Base-by-base conservation (phyloP, 768 basidiomycete species). In the Naganishia onofrii region DNA sequence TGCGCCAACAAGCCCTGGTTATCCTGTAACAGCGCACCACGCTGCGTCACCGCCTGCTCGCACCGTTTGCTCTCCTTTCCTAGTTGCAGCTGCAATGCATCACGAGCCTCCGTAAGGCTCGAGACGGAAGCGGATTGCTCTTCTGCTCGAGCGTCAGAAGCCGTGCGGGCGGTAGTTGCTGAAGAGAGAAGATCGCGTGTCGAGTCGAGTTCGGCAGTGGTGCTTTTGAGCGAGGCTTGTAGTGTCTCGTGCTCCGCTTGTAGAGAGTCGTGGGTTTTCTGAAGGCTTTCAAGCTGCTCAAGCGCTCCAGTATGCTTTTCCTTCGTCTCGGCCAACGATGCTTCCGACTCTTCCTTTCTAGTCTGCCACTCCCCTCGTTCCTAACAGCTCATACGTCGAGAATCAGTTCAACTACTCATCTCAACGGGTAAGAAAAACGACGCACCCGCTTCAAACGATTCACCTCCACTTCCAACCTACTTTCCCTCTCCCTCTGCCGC, bases 1-100 rank as follows among this genome's bases (percentile, higher is more conserved):
- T 79, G 80, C 23, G 54, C 69, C 12, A 81, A 68, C 19, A 81
- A 60, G 32, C 76, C 76, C 38, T 70, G 76, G 54, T 81, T 81
- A 67, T 81, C 80, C 52, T 52, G 57, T 51, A 78, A 76, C 29
- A 81, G 63, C 0, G 74, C 77, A 17, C 66, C 42, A n/a, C 73
- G 69, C 34, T 77, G 73, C 70, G 74, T 74, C 65, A 76, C 74
- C 7, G 75, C 75, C 36, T 66, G 67, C 21, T 81, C 80, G 15
- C 74, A 75, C 0, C 76, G 73, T 68, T 77, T 78, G 2, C 46
- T 70, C 15, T 71, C 70, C 3, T 53, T 48, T 2, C 57, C 68
- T n/a, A 76, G 42, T 26, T 72, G 69, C 13, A 51, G 60, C 21
- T 66, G 72, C 17, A 70, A n/a, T 12, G 46, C 34, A 56, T 65